Evolutionary conservation across 177 flowering plant species (phyloP).

Genomic region (Vitis hybrid): DNA sequence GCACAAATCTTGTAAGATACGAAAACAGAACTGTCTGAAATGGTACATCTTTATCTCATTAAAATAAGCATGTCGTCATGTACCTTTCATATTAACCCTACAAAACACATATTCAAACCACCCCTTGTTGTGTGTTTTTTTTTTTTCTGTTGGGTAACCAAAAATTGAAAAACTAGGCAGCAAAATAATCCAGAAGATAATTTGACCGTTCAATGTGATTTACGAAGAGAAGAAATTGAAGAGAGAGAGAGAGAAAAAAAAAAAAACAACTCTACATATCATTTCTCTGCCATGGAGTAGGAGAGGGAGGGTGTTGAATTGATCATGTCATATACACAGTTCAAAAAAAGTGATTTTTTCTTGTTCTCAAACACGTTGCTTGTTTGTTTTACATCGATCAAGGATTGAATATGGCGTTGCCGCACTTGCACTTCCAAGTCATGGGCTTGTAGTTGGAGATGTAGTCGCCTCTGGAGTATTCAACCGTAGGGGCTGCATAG

Average conservation of each 20-base stretch:
- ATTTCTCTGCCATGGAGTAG: background rate
- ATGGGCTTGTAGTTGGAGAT: conserved; percentile 35
- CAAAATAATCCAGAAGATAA: background rate
- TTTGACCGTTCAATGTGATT: background rate
- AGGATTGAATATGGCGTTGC: conserved; percentile 25
- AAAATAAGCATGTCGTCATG: conserved; percentile 18
- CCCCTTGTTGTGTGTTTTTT: background rate
- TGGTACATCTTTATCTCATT: conserved; percentile 2
- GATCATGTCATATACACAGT: too few species aligned
- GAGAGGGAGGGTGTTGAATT: background rate
- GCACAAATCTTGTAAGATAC: conserved; percentile 40
- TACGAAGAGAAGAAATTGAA: background rate
- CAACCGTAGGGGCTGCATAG: conserved; percentile 13
- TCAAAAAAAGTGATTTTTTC: too few species aligned
- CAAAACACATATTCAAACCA: conserved; percentile 39
- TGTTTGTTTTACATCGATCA: conserved; percentile 41
- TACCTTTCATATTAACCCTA: conserved; percentile 50
- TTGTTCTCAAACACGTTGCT: background rate
- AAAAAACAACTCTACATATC: background rate
- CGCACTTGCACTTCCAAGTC: conserved; percentile 39
- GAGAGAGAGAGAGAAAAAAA: background rate
- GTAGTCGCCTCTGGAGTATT: conserved; percentile 53
- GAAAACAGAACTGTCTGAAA: conserved; percentile 27
- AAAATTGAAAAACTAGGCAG: too few species aligned
- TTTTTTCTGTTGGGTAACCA: background rate